These are phyloP conservation scores for Candida sakaeoensis DNA, from an alignment of 805 yeast genomes.

Conservation along the genomic window DNA sequence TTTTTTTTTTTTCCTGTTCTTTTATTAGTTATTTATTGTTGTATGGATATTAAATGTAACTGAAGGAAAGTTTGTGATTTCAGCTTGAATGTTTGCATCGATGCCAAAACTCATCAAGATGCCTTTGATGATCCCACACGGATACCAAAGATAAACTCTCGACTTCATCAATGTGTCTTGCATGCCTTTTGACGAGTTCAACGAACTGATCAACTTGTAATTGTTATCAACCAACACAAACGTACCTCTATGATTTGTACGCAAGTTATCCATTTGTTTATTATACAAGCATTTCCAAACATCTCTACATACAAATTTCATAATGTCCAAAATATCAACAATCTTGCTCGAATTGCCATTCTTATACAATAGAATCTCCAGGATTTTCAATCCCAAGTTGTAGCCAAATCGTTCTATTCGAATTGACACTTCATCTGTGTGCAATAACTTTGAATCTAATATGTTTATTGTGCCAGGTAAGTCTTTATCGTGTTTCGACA, in stretches of 20 bases:
- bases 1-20: no score
- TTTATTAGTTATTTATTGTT: constrained; percentile 28
- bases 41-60: constrained; percentile 76
- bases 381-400: constrained; percentile 57
- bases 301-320: constrained; percentile 91
- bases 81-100: constrained; percentile 62
- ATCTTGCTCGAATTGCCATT: constrained; percentile 31
- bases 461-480: constrained; percentile 42
- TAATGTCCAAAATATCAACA: constrained; percentile 68
- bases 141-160: constrained; percentile 58
- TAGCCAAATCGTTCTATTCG: constrained; percentile 72
- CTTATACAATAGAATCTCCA: constrained; percentile 45
- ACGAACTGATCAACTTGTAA: constrained; percentile 51
- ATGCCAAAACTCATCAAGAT: constrained; percentile 67
- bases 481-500: constrained; percentile 29
- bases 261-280: constrained; percentile 86
- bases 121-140: constrained; percentile 75
- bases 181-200: constrained; percentile 44
- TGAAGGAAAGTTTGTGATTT: constrained; percentile 55
- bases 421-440: constrained; percentile 49
- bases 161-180: constrained; percentile 44
- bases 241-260: constrained; percentile 88
- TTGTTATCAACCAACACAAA: constrained; percentile 71
- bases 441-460: constrained; percentile 30
- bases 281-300: constrained; percentile 79